Evolutionary conservation across 1,139 yeast species (phyloP).

Genomic region (Lodderomyces elongisporus): DNA sequence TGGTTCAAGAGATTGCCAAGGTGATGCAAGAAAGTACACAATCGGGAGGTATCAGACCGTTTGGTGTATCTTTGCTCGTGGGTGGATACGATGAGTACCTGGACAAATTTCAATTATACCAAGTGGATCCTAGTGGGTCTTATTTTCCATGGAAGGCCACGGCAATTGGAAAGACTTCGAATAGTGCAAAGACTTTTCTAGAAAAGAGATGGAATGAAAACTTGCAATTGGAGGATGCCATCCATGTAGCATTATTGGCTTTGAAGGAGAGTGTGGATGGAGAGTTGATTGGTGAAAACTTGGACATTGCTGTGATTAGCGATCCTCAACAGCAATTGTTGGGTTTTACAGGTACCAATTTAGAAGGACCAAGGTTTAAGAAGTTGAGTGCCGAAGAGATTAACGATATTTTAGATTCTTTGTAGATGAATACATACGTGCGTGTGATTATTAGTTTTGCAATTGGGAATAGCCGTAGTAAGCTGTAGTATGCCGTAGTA

Average conservation of each 20-base stretch:
- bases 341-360: conserved; percentile 82
- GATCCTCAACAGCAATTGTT: conserved; percentile 75
- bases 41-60: conserved; percentile 97
- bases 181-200: conserved; percentile 90
- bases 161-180: conserved; percentile 94
- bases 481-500: too few species aligned
- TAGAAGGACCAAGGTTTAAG: conserved; percentile 82
- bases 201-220: conserved; percentile 99
- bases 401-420: conserved; percentile 89
- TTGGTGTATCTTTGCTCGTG: conserved; percentile 88
- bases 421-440: conserved; percentile 50
- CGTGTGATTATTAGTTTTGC: too few species aligned
- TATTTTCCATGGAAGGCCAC: conserved; percentile 99
- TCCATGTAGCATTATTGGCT: conserved; percentile 91
- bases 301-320: conserved; percentile 86
- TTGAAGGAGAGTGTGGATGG: conserved; percentile 97
- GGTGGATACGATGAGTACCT: conserved; percentile 90
- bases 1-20: conserved; percentile 92
- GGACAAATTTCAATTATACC: conserved; percentile 76
- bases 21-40: conserved; percentile 98
- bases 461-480: too few species aligned
- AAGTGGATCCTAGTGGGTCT: conserved; percentile 97
- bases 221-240: conserved; percentile 94
- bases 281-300: conserved; percentile 93
- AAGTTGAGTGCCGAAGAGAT: conserved; percentile 85